Percentiles rank a stretch among this genome's conserved stretches.
Conservation (phyloP, 2,329 filamentous ascomycete genomes). For the Fusarium sarcochroum region DNA sequence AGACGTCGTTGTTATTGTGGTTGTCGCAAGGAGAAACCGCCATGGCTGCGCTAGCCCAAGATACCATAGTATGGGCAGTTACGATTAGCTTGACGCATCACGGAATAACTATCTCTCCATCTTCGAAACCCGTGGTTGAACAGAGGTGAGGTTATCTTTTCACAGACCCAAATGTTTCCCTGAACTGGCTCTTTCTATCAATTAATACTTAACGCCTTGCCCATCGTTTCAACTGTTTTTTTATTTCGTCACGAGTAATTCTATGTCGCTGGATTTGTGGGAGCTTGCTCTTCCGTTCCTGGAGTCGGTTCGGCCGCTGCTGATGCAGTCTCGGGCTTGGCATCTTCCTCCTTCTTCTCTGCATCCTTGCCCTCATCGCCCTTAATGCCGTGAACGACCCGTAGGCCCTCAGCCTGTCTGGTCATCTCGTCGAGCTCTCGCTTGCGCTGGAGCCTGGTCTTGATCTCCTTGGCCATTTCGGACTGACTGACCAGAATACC, state of each 20-base stretch:
- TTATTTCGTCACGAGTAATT: slow-evolving; percentile 23
- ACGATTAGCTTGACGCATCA: slow-evolving; percentile 14
- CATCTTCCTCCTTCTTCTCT: slow-evolving; percentile 33
- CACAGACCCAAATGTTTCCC: slow-evolving; percentile 10
- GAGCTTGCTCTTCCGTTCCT: slow-evolving; percentile 27
- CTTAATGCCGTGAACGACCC: slow-evolving; percentile 63
- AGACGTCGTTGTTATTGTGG: slow-evolving; percentile 6
- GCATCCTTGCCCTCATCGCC: slow-evolving; percentile 41
- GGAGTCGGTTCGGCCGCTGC: slow-evolving; percentile 24
- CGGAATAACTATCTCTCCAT: slow-evolving; percentile 19
- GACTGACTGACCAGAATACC: slow-evolving; percentile 79
- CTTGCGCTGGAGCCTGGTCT: slow-evolving; percentile 60
- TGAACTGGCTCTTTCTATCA: slow-evolving; percentile 27
- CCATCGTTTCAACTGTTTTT: slow-evolving; percentile 36
- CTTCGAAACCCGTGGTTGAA: neutral
- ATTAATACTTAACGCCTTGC: slow-evolving; percentile 34
- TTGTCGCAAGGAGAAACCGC: slow-evolving; percentile 25
- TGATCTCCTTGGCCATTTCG: slow-evolving; percentile 75
- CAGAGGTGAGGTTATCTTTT: slow-evolving; percentile 11
- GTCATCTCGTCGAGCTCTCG: slow-evolving; percentile 60
- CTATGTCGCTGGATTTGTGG: slow-evolving; percentile 29
- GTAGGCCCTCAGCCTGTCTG: slow-evolving; percentile 60
- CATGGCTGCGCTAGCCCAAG: slow-evolving; percentile 27
- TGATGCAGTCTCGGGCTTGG: slow-evolving; percentile 28
- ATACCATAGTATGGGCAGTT: slow-evolving; percentile 2